Conservation (phyloP, 345 rosid species). For the Eucalyptus albens region DNA sequence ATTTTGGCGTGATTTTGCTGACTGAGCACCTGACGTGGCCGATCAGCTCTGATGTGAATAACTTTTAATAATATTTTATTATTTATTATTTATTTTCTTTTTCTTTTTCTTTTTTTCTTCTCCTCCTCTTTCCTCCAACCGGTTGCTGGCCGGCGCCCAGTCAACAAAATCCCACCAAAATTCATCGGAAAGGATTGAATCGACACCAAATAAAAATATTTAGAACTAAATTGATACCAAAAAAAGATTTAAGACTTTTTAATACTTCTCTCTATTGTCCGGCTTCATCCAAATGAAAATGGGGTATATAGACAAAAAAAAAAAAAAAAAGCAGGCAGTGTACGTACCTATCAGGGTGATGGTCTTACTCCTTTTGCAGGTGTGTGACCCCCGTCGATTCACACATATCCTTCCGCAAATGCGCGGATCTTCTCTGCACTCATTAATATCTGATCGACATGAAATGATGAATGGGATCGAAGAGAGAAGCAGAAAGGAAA, state of each 20-base stretch:
- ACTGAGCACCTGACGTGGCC: no score
- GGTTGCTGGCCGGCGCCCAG: no score
- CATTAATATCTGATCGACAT: neutral
- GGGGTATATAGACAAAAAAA: neutral
- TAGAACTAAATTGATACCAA: no score
- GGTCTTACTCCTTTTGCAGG: neutral
- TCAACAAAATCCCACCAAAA: no score
- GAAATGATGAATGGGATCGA: neutral
- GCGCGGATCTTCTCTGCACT: neutral
- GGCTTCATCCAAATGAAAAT: neutral
- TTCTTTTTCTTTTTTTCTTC: no score
- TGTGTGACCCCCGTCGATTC: neutral
- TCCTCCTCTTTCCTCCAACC: no score
- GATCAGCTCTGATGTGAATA: fast-evolving
- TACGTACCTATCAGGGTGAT: neutral
- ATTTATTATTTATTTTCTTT: no score
- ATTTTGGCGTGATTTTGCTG: no score
- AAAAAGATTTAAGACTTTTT: no score
- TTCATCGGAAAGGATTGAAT: no score
- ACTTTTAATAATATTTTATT: no score
- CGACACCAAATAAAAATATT: no score
- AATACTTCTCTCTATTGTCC: neutral
- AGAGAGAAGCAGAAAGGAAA: neutral
- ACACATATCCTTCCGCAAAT: neutral
- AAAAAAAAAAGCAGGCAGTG: neutral